Evolutionary conservation across 768 basidiomycete genomes (phyloP).

Genomic region (Chiua virens): DNA sequence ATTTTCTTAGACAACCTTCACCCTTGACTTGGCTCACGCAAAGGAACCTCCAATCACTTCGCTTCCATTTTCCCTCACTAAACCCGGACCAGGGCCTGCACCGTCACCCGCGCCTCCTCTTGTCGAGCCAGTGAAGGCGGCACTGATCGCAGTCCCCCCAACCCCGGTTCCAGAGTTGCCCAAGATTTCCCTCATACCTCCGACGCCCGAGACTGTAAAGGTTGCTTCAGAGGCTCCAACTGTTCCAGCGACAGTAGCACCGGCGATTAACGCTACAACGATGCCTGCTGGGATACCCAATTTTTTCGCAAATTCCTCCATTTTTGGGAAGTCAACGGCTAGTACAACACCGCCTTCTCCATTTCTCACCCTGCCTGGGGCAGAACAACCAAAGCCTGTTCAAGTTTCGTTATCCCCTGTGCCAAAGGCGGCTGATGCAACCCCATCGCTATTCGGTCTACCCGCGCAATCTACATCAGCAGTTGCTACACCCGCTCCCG

Average conservation of each 20-base stretch:
- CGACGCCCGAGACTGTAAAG: slow-evolving; percentile 26
- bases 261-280: slow-evolving; percentile 1
- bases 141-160: slow-evolving; percentile 15
- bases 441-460: slow-evolving; percentile 11
- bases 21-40: slow-evolving; percentile 42
- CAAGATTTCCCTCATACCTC: slow-evolving; percentile 24
- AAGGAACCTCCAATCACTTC: slow-evolving; percentile 67
- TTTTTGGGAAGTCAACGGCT: slow-evolving; percentile 40
- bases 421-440: slow-evolving; percentile 8
- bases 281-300: slow-evolving; percentile 47
- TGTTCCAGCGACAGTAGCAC: slow-evolving; percentile 3
- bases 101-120: slow-evolving; percentile 9
- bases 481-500: slow-evolving; percentile 2
- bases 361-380: slow-evolving; percentile 23
- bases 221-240: slow-evolving; percentile 9
- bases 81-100: too few relatives aligned
- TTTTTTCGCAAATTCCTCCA: slow-evolving; percentile 59
- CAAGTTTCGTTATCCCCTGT: not conserved
- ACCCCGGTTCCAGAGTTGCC: slow-evolving; percentile 14
- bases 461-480: slow-evolving; percentile 6
- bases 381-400: slow-evolving; percentile 7
- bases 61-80: slow-evolving; percentile 65
- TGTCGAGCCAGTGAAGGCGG: slow-evolving; percentile 14
- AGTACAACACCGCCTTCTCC: slow-evolving; percentile 13
- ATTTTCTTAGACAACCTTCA: slow-evolving; percentile 32